Percentiles rank a stretch among this genome's conserved stretches.
Conservation (phyloP, 257 asterid genomes). For the Nicotiana sylvestris region DNA sequence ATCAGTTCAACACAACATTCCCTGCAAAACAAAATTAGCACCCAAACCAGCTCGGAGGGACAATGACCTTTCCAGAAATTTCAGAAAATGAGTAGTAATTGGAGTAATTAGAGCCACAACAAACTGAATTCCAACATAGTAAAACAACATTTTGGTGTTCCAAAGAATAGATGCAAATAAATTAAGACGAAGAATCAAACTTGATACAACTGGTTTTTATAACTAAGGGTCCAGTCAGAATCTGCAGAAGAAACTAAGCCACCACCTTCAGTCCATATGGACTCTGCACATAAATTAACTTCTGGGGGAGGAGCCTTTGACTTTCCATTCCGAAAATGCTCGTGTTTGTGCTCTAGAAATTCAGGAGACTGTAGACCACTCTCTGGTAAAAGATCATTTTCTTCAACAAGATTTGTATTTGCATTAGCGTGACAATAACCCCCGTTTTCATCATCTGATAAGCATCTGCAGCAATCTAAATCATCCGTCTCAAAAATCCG, state of each 20-base stretch:
- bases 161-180: slow-evolving; percentile 2
- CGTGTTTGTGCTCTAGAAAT: slow-evolving; percentile 49
- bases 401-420: slow-evolving; percentile 17
- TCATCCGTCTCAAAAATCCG: slow-evolving; percentile 37
- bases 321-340: slow-evolving; percentile 29
- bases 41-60: background rate
- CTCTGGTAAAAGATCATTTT: slow-evolving; percentile 14
- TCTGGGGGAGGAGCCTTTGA: slow-evolving; percentile 10
- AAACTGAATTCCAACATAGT: background rate
- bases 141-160: background rate
- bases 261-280: slow-evolving; percentile 66
- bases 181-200: slow-evolving; percentile 12
- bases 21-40: background rate
- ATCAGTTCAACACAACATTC: background rate
- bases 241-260: slow-evolving; percentile 64
- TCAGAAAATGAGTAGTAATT: background rate
- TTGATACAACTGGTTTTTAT: slow-evolving; percentile 32
- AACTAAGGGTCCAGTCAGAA: slow-evolving; percentile 59
- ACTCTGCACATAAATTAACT: slow-evolving; percentile 48
- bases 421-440: slow-evolving; percentile 14
- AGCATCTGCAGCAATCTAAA: slow-evolving; percentile 59
- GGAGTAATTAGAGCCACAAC: background rate
- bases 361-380: slow-evolving; percentile 32
- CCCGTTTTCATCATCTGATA: slow-evolving; percentile 61
- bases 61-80: background rate